Evolutionary conservation across 2,329 filamentous ascomycete species (phyloP).

Genomic region (Diaporthe ilicicola): DNA sequence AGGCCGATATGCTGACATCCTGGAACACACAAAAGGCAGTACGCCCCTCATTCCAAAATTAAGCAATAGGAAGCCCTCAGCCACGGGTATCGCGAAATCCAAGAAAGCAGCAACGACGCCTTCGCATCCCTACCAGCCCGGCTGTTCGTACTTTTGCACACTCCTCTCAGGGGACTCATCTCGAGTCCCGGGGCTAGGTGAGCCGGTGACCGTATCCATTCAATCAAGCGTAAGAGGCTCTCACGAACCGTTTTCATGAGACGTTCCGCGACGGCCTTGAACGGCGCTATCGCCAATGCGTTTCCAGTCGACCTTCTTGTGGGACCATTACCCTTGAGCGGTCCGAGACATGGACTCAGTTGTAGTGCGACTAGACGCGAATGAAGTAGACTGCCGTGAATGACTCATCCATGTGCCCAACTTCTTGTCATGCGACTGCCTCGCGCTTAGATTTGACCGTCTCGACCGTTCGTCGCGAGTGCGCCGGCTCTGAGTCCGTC

Average conservation of each 20-base stretch:
- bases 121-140: background rate
- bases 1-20: background rate
- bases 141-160: background rate
- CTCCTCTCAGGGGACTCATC: background rate
- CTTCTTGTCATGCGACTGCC: slow-evolving; percentile 18
- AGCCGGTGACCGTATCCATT: background rate
- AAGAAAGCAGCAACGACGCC: slow-evolving; percentile 23
- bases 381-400: background rate
- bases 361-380: background rate
- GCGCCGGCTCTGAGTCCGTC: slow-evolving; percentile 25
- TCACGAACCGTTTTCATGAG: background rate
- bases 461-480: slow-evolving; percentile 22
- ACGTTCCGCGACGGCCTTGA: background rate
- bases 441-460: slow-evolving; percentile 27
- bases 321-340: background rate
- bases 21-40: background rate
- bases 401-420: background rate
- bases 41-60: slow-evolving; percentile 7
- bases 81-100: slow-evolving; percentile 32
- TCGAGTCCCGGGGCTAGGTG: background rate
- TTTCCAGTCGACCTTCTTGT: background rate
- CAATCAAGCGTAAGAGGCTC: background rate
- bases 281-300: background rate
- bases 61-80: slow-evolving; percentile 15
- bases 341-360: background rate